Evolutionary conservation across 2,329 filamentous ascomycete genomes (phyloP), one percentile per base, ranked within the genome.

Genomic region (Venturia pyrina): DNA sequence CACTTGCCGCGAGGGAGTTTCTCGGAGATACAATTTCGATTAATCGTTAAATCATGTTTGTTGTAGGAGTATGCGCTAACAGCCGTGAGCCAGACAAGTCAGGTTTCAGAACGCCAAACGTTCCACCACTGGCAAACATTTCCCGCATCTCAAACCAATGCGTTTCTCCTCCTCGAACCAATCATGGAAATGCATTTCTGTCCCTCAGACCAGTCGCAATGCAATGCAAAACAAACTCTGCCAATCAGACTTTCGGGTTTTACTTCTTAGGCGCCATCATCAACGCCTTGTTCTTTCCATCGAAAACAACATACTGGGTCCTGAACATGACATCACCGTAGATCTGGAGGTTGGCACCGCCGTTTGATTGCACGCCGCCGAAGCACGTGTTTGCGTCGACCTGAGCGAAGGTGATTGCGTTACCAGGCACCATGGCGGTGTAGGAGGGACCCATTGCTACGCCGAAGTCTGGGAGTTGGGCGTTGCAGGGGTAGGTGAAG

Each of bases 281-380:
- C 53, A 87, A 73, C 3, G 80, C 80, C 69, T 78, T 74, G 69
- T 84, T 80, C 28, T 79, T 78, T 17, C 78, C 80, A 68, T 84
- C 78, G 71, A 88, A 88, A 66, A 85, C 83, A 59, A 85, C 84
- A 70, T 86, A 85, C 69, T 85, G 79, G 5, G 83, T 78, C 75
- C 83, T 85, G 71, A 87, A 79, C 74, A 87, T 82, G 34, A 82
- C 79, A 70, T 87, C 85, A n/a, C 85, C 85, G 65, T 81, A 82
- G 72, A 91, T 86, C 75, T 87, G 84, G 46, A 88, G 74, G 37
- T 78, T 76, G 17, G 78, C 77, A 1, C 81, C 78, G 65, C 71
- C 71, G 60, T 83, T 84, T 41, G 82, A 80, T 77, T 90, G 88
- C 21, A 90, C 76, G 70, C 87, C 87, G 67, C 87, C 88, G 69